These are phyloP conservation scores for Raphidocelis subcapitata DNA, from an alignment of 139 green algal species.

Conservation along the genomic window DNA sequence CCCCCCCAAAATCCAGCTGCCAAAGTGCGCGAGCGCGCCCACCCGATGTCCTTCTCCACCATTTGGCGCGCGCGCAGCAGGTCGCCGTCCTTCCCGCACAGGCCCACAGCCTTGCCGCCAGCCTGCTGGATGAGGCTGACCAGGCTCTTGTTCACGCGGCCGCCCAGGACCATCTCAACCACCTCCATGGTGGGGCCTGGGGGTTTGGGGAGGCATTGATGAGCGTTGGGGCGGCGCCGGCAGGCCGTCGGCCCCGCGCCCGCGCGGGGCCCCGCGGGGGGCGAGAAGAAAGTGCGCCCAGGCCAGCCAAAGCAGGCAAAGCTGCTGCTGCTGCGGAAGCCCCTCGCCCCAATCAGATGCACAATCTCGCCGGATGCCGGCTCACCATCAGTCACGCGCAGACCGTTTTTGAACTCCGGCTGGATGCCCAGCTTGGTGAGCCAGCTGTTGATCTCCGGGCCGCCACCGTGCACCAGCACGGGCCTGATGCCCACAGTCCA, in stretches of 20 bases:
- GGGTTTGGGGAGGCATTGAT: too few species aligned
- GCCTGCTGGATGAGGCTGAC: conserved; percentile 94
- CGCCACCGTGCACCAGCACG: conserved; percentile 97
- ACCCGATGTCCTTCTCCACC: conserved; percentile 87
- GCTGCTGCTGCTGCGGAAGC: too few species aligned
- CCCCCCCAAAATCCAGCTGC: too few species aligned
- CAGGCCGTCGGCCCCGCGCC: too few species aligned
- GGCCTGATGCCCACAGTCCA: conserved; percentile 88
- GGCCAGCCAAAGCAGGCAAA: too few species aligned
- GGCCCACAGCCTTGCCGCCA: conserved; percentile 89
- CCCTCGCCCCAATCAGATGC: too few species aligned
- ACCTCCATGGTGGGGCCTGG: conserved; percentile 92
- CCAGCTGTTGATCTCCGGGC: conserved; percentile 99
- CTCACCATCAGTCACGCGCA: conserved; percentile 94
- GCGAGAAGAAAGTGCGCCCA: too few species aligned
- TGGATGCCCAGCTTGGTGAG: conserved; percentile 94
- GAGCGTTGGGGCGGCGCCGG: too few species aligned
- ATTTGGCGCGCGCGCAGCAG: conserved; percentile 87
- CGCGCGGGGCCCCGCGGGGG: too few species aligned
- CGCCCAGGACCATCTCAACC: conserved; percentile 98
- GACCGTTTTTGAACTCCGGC: conserved; percentile 93
- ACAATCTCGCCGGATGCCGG: too few species aligned
- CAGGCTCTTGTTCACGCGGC: conserved; percentile 97
- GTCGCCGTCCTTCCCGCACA: conserved; percentile 95
- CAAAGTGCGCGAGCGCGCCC: background rate